A percentile compares a stretch with the other conserved stretches of the same genome.
phyloP scores from a whole-genome alignment of 768 basidiomycete genomes.

The Nidula microcarpa region DNA sequence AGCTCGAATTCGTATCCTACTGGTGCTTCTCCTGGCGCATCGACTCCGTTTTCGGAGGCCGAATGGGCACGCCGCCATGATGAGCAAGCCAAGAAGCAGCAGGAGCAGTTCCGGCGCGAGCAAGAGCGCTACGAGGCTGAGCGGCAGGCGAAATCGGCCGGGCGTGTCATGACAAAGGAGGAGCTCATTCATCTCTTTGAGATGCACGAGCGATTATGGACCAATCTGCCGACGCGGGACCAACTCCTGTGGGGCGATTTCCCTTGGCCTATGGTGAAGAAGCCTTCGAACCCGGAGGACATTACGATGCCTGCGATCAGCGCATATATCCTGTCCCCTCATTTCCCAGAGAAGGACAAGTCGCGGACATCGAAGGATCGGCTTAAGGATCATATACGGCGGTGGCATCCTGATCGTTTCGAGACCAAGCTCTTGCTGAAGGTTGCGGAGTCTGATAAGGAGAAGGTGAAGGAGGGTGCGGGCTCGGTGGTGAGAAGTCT shows the following conservation, averaged over 20 bases:
- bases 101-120: slow-evolving; percentile 66
- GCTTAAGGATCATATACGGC: slow-evolving; percentile 68
- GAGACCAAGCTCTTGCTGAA: slow-evolving; percentile 64
- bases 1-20: slow-evolving; percentile 23
- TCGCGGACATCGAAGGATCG: slow-evolving; percentile 59
- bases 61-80: slow-evolving; percentile 65
- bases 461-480: slow-evolving; percentile 68
- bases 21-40: slow-evolving; percentile 14
- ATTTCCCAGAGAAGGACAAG: slow-evolving; percentile 46
- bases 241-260: slow-evolving; percentile 62
- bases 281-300: slow-evolving; percentile 55
- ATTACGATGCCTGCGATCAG: slow-evolving; percentile 52
- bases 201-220: slow-evolving; percentile 63
- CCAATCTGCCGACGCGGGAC: slow-evolving; percentile 33
- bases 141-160: slow-evolving; percentile 44
- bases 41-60: slow-evolving; percentile 30
- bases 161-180: slow-evolving; percentile 52
- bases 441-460: slow-evolving; percentile 61
- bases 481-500: slow-evolving; percentile 68
- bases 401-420: slow-evolving; percentile 85
- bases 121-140: slow-evolving; percentile 63
- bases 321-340: slow-evolving; percentile 58
- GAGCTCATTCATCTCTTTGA: slow-evolving; percentile 55
- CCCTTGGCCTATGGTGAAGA: slow-evolving; percentile 71
- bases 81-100: slow-evolving; percentile 60